Evolutionary conservation across 306 rosid genomes (phyloP).

Genomic region (Benincasa hispida): DNA sequence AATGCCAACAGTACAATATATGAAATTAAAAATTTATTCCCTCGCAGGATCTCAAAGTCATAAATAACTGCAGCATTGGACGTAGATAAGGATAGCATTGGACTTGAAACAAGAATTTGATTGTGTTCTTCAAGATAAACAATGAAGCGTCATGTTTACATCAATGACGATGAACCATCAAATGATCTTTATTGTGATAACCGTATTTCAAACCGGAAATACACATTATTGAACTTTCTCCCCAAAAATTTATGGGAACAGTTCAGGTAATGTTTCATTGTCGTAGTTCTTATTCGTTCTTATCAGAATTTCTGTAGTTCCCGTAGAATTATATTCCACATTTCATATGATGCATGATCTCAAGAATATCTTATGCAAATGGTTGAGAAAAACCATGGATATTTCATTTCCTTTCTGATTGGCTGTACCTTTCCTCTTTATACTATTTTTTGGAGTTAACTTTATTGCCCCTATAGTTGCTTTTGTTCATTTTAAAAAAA

Average conservation of each 20-base stretch:
- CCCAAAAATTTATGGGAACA: conserved; percentile 97
- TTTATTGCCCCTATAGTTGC: neutral
- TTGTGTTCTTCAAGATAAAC: conserved; percentile 22
- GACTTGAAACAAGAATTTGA: conserved; percentile 7
- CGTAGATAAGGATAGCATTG: neutral
- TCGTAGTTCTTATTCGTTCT: neutral
- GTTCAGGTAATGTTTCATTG: conserved; percentile 61
- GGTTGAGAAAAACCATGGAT: neutral
- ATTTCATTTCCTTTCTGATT: neutral
- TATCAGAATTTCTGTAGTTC: neutral
- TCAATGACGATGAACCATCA: conserved; percentile 69
- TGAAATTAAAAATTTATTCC: neutral
- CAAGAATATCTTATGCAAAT: neutral
- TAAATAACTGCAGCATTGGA: neutral
- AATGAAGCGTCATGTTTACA: conserved; percentile 85
- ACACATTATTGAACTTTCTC: conserved; percentile 73
- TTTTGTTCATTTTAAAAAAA: neutral
- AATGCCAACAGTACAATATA: neutral
- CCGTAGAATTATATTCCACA: neutral
- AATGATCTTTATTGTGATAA: conserved; percentile 54
- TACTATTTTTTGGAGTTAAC: neutral
- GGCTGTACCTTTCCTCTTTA: neutral
- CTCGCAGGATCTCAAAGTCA: conserved; percentile 4
- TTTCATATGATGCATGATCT: neutral
- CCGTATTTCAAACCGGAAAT: conserved; percentile 80